phyloP scores from a whole-genome alignment of 2,329 filamentous ascomycete species.

The Fonsecaea nubica region DNA sequence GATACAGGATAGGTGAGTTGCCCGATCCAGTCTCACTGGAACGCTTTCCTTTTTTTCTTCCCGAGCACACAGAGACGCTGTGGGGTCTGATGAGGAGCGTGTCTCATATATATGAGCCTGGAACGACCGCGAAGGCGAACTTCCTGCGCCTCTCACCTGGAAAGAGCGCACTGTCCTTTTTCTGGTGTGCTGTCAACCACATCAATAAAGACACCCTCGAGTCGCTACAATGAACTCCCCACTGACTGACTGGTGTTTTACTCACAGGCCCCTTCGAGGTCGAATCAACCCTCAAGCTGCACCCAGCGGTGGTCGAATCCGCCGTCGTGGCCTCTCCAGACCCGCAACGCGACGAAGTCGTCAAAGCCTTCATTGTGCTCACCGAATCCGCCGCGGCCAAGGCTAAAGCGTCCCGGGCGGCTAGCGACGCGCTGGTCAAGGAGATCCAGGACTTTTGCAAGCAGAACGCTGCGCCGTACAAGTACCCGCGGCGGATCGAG shows the following conservation, averaged over 20 bases:
- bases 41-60: neutral
- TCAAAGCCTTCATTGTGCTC: constrained; percentile 52
- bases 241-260: neutral
- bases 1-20: constrained; percentile 46
- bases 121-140: neutral
- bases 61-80: neutral
- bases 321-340: constrained; percentile 52
- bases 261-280: constrained; percentile 50
- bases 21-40: neutral
- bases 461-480: constrained; percentile 50
- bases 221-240: constrained; percentile 1
- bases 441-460: constrained; percentile 53
- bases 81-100: neutral
- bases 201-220: neutral
- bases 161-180: neutral
- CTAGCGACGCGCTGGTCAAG: constrained; percentile 38
- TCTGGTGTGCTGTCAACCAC: neutral
- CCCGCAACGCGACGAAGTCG: constrained; percentile 47
- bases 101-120: neutral
- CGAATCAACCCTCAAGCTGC: constrained; percentile 51
- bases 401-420: constrained; percentile 1
- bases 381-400: constrained; percentile 30
- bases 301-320: constrained; percentile 49
- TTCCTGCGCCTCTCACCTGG: no score
- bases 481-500: constrained; percentile 50